phyloP scores from a whole-genome alignment of 495 filamentous ascomycete species.

The Lepraria neglecta region DNA sequence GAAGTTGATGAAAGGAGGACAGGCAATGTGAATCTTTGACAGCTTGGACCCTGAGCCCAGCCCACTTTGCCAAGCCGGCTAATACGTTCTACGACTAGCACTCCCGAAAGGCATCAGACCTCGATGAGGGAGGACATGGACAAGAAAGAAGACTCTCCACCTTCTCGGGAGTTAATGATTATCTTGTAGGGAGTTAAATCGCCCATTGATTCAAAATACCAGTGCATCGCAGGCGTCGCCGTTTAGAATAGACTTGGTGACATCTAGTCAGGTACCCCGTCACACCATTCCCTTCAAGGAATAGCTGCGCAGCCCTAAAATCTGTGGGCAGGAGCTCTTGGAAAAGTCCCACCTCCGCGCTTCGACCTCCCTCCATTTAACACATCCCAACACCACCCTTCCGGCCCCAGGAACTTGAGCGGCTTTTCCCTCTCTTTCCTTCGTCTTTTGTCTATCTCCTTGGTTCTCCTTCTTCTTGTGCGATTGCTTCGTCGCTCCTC shows the following conservation, averaged over 20 bases:
- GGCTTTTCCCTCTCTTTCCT: constrained; percentile 27
- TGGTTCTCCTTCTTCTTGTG: constrained; percentile 25
- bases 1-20: not conserved
- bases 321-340: constrained; percentile 22
- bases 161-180: not conserved
- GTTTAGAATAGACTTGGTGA: not conserved
- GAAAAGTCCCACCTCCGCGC: constrained; percentile 23
- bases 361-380: constrained; percentile 12
- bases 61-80: not conserved
- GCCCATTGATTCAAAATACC: not conserved
- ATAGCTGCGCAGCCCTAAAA: constrained; percentile 23
- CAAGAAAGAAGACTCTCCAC: not conserved
- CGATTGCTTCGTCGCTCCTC: constrained; percentile 21
- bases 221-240: not conserved
- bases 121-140: constrained; percentile 29
- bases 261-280: constrained; percentile 7
- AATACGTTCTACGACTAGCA: not conserved
- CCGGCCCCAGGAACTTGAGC: constrained; percentile 20
- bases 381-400: not conserved
- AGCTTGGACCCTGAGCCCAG: not conserved
- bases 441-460: constrained; percentile 27
- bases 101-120: not conserved
- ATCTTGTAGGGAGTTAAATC: not conserved
- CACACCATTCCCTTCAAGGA: constrained; percentile 5
- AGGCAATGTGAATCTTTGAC: not conserved